Base-by-base conservation (phyloP, 2,329 filamentous ascomycete genomes). In the Lachnum nothofagi region DNA sequence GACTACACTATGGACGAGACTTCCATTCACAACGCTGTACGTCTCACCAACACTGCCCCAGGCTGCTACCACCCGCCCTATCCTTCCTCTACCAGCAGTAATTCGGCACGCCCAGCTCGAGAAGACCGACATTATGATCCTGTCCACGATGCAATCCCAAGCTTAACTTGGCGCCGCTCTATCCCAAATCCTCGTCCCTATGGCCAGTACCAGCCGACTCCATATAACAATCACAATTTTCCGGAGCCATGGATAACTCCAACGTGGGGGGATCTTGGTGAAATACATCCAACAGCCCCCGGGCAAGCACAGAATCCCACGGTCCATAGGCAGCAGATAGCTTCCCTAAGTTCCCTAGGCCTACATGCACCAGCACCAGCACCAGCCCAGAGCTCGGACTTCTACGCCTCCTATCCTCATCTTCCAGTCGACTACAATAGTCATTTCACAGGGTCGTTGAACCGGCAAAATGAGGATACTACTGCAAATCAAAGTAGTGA, bases 121-220 rank as follows among this genome's bases (percentile, higher is more conserved):
- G 59, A 60, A 16, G 49, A 46, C 23, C 55, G 54, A 38, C 58
- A 55, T 38, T 62, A 61, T 46, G 59, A 63, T 43, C 61, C 60
- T 4, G 59, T 61, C 17, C 55, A 61, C 24, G 53, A 56, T 37
- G 20, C 34, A 6, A 16, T 34, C 31, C 14, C 31, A 16, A 34
- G 17, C 31, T 16, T 16, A 5, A 41, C 51, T 8, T 50, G 48
- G n/a, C n/a, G n/a, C n/a, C n/a, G n/a, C n/a, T n/a, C n/a, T n/a
- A n/a, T n/a, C n/a, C n/a, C n/a, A n/a, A n/a, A n/a, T n/a, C n/a
- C n/a, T n/a, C n/a, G n/a, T n/a, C n/a, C n/a, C n/a, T n/a, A n/a
- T n/a, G n/a, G n/a, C n/a, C n/a, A n/a, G n/a, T n/a, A n/a, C n/a
- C n/a, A n/a, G n/a, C n/a, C n/a, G n/a, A n/a, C n/a, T n/a, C n/a